These are phyloP conservation scores for Ensete ventricosum DNA, from an alignment of 176 grass and related monocot genomes.

Conservation along the genomic window DNA sequence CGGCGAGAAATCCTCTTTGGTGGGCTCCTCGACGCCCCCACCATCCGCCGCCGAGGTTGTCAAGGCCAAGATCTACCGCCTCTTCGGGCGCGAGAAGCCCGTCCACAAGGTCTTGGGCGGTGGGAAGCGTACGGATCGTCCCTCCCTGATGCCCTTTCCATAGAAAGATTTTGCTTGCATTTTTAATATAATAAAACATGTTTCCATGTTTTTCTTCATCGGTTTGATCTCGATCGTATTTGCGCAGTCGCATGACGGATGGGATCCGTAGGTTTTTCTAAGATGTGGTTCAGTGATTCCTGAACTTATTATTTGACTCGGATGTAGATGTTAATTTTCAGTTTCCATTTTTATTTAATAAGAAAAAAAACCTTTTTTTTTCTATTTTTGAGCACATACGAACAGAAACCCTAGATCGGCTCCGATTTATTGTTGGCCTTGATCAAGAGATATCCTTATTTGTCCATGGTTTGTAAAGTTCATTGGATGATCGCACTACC, in stretches of 20 bases:
- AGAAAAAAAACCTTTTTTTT: neutral
- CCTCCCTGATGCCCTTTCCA: neutral
- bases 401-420: neutral
- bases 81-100: constrained; percentile 35
- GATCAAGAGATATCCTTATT: neutral
- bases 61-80: constrained; percentile 29
- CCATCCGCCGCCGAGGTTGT: constrained; percentile 11
- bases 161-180: no score
- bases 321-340: no score
- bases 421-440: neutral
- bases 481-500: no score
- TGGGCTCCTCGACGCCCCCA: neutral
- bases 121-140: constrained; percentile 30
- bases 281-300: no score
- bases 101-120: constrained; percentile 30
- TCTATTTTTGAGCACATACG: neutral
- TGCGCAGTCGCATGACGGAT: no score
- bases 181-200: neutral
- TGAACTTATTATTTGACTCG: no score
- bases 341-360: no score
- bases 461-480: neutral
- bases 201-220: neutral
- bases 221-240: neutral
- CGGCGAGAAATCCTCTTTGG: neutral
- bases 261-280: no score